Conservation (phyloP, 306 rosid genomes). For the Vigna angularis region DNA sequence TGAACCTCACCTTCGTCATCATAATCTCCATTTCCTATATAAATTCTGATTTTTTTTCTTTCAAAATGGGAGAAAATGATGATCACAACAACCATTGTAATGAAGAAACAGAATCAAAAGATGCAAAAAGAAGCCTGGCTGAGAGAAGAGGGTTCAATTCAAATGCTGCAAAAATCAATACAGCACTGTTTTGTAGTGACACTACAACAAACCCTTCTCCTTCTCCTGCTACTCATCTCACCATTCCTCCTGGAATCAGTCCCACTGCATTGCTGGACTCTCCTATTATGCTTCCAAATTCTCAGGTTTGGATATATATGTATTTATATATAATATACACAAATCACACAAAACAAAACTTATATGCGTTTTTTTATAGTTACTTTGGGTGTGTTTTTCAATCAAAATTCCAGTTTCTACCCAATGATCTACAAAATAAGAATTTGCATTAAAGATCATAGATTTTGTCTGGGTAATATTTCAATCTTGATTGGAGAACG, state of each 20-base stretch:
- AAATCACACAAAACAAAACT: not conserved
- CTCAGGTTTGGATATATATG: slow-evolving; percentile 52
- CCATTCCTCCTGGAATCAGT: slow-evolving; percentile 75
- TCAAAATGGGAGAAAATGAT: slow-evolving; percentile 12
- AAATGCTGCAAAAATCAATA: slow-evolving; percentile 55
- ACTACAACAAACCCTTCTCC: slow-evolving; percentile 40
- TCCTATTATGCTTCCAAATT: slow-evolving; percentile 75
- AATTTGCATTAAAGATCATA: not conserved
- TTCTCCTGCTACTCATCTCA: slow-evolving; percentile 50
- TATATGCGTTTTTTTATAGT: not conserved
- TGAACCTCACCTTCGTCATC: slow-evolving; percentile 34
- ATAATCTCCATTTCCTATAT: not conserved
- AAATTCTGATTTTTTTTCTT: not conserved
- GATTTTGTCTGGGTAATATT: not conserved
- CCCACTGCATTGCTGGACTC: slow-evolving; percentile 83
- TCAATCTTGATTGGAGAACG: not conserved
- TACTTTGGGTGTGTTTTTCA: not conserved
- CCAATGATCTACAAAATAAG: not conserved
- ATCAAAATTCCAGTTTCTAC: not conserved
- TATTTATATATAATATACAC: too few relatives aligned
- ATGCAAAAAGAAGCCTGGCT: slow-evolving; percentile 55
- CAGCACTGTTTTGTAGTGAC: slow-evolving; percentile 45
- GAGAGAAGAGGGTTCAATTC: slow-evolving; percentile 77
- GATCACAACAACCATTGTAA: not conserved
- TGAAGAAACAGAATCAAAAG: slow-evolving; percentile 18